Evolutionary conservation across 2,329 filamentous ascomycete species (phyloP), one percentile per base, ranked within the genome.

Genomic region (Penicillium aurantiogriseum): DNA sequence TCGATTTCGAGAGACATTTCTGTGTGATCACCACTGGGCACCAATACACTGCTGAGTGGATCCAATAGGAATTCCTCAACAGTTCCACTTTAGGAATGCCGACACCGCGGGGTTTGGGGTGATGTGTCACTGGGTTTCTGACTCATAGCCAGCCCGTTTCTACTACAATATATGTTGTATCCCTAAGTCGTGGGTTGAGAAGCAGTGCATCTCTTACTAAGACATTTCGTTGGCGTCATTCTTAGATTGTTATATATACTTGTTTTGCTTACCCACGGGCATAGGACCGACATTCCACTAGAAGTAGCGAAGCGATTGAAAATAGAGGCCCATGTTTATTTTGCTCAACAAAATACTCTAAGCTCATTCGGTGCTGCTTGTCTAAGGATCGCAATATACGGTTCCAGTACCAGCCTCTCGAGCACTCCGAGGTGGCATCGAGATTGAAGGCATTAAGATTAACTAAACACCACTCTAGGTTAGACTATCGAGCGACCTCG

Each of bases 371-470:
- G 31, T 6, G 11, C 15, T 33, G 11, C 11, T 13, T 33, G 31
- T 13, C 31, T 5, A 31, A 13, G 29, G 5, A 13, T 11, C 29
- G 11, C 29, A 31, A 13, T 31, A 31, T 31, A 13, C 29, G 5
- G 11, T 13, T 5, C 29, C 11, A 31, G 29, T 31, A 31, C 11
- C 36, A 61, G n/a, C n/a, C n/a, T n/a, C 9, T 48, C 5, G 38
- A 61, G 2, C 52, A 67, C 23, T 48, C 54, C 7, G 43, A 48
- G 1, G 51, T 67, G 48, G 43, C 3, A 3, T 15, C 33, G 5
- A 35, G 17, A 6, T 35, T 35, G 13, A 35, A 35, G 2, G 31
- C 33, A 58, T 61, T 21, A 44, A 54, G 1, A 45, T 10, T 58
- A 67, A 29, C 17, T 60, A 1, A 21, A 31, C 46, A 27, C 15